Conservation (phyloP, 805 yeast species). For the Candida khao-thaluensis region DNA sequence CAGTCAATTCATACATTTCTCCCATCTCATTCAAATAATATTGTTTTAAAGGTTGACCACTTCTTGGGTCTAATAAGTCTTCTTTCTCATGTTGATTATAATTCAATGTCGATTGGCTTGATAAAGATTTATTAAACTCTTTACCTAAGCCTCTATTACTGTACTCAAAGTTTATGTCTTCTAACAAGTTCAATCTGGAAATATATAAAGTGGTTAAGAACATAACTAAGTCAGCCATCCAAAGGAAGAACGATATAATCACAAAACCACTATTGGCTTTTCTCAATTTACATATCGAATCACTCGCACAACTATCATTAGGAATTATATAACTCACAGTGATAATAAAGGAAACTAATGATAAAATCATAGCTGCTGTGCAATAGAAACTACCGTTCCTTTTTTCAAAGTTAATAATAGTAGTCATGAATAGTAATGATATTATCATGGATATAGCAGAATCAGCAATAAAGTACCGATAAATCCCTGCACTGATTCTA, state of each 20-base stretch:
- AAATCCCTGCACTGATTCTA: conserved; percentile 24
- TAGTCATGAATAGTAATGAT: conserved; percentile 34
- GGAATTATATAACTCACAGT: conserved; percentile 29
- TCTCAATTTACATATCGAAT: conserved; percentile 27
- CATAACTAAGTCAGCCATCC: conserved; percentile 38
- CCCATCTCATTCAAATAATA: conserved; percentile 29
- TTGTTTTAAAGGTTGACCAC: conserved; percentile 25
- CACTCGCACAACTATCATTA: conserved; percentile 18
- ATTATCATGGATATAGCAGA: conserved; percentile 32
- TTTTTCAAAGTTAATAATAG: conserved; percentile 38
- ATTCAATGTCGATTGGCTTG: conserved; percentile 9
- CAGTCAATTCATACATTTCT: conserved; percentile 28
- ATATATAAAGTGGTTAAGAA: conserved; percentile 41
- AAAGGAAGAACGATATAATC: conserved; percentile 37
- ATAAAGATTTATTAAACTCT: conserved; percentile 15
- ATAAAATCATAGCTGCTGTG: conserved; percentile 30
- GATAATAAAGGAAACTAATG: conserved; percentile 35
- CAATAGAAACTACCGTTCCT: conserved; percentile 43
- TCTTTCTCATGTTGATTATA: conserved; percentile 5
- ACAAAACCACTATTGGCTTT: conserved; percentile 36
- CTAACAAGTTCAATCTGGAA: conserved; percentile 31
- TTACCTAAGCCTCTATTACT: conserved; percentile 21
- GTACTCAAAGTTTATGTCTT: conserved; percentile 34
- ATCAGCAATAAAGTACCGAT: conserved; percentile 38
- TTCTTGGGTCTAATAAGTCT: conserved; percentile 13